Percentiles rank a stretch among this genome's conserved stretches.
These are phyloP conservation scores for Lolium rigidum DNA, from an alignment of 176 grass and related monocot genomes.

Conservation along the genomic window DNA sequence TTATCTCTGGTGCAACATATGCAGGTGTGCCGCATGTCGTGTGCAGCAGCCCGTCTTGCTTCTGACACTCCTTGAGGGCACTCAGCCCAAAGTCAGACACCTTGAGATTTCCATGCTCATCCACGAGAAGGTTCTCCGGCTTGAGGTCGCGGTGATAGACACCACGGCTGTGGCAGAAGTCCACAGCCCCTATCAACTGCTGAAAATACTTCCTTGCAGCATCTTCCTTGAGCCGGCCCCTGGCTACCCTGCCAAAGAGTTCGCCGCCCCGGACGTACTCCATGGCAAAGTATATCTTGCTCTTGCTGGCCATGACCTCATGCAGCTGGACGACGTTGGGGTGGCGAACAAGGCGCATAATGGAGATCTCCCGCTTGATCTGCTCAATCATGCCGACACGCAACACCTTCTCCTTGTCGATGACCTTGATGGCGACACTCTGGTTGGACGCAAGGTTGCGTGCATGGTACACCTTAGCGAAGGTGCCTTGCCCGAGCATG, in stretches of 20 bases:
- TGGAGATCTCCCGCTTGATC: conserved; percentile 89
- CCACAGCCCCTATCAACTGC: conserved; percentile 72
- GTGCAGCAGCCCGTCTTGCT: conserved; percentile 79
- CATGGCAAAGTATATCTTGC: conserved; percentile 91
- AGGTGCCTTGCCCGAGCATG: conserved; percentile 80
- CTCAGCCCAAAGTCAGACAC: conserved; percentile 84
- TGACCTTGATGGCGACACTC: conserved; percentile 87
- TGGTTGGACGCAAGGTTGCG: conserved; percentile 61
- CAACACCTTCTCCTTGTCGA: conserved; percentile 89
- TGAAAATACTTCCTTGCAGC: conserved; percentile 73
- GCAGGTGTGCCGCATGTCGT: conserved; percentile 84
- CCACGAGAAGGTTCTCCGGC: conserved; percentile 85
- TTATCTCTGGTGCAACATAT: conserved; percentile 86
- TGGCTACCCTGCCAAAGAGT: conserved; percentile 70
- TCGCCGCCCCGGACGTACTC: conserved; percentile 86
- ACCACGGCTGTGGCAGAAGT: conserved; percentile 91
- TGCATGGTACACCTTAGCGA: conserved; percentile 89
- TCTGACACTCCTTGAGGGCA: conserved; percentile 68
- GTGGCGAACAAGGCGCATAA: conserved; percentile 81
- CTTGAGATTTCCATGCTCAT: conserved; percentile 89
- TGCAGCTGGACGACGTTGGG: conserved; percentile 88
- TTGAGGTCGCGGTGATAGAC: conserved; percentile 93
- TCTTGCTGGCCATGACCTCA: conserved; percentile 96
- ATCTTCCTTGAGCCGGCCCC: conserved; percentile 75
- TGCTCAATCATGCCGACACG: conserved; percentile 85